Conservation (phyloP, 306 rosid genomes). For the Cajanus cajan region DNA sequence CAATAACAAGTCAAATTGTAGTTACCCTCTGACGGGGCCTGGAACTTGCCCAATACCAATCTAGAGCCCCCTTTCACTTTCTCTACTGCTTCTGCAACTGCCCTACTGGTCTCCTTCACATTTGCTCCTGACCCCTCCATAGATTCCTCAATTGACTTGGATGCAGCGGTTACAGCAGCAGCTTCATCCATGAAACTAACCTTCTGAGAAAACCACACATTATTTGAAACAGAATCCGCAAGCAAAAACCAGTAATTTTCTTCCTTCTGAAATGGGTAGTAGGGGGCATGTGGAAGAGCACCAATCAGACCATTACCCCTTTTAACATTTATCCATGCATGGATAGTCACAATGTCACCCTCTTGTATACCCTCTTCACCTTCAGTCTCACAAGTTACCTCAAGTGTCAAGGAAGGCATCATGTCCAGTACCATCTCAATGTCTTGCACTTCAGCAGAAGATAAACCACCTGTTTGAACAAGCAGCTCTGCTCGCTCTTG, state of each 20-base stretch:
- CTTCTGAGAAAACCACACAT: conserved; percentile 94
- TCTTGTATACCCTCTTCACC: conserved; percentile 97
- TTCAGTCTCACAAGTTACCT: conserved; percentile 82
- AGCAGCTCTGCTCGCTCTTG: conserved; percentile 86
- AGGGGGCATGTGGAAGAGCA: conserved; percentile 93
- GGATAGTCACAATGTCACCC: conserved; percentile 85
- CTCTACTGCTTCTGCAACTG: conserved; percentile 73
- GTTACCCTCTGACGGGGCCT: conserved; percentile 90
- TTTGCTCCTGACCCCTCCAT: conserved; percentile 90
- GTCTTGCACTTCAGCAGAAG: conserved; percentile 71
- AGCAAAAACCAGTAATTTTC: conserved; percentile 90
- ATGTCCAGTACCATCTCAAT: conserved; percentile 75
- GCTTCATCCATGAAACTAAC: conserved; percentile 92
- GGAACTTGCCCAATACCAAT: conserved; percentile 79
- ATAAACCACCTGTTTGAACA: conserved; percentile 72
- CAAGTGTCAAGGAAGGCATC: conserved; percentile 82
- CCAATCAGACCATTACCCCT: conserved; percentile 73
- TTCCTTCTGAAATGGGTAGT: conserved; percentile 89
- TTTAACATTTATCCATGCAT: conserved; percentile 76
- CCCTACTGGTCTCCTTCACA: conserved; percentile 70
- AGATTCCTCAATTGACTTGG: conserved; percentile 88
- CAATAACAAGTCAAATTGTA: conserved; percentile 81
- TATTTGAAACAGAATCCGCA: conserved; percentile 72
- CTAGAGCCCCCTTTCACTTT: conserved; percentile 85
- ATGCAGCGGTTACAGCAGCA: conserved; percentile 78